Base-by-base conservation (phyloP, 2,329 filamentous ascomycete genomes). In the Alternaria consortialis region DNA sequence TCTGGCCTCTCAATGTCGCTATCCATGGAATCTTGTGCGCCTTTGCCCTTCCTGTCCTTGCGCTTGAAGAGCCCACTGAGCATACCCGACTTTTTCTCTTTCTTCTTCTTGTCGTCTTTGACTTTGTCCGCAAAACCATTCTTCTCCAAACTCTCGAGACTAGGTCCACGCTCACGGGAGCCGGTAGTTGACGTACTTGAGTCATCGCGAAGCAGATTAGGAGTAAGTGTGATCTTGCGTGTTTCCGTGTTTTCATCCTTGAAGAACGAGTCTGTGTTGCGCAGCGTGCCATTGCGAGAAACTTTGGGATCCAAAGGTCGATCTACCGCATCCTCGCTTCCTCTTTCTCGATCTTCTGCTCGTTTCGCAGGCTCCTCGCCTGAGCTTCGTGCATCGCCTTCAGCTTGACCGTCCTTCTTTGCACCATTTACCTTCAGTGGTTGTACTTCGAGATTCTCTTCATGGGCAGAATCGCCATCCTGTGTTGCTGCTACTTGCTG, bases 251-350 rank as follows among this genome's bases (percentile, higher is more conserved):
- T 93, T 74, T 99, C 94, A 74, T 98, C 95, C 79, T 93, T 97
- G 84, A 97, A 97, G 84, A 98, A 97, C 1, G 94, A 97, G 79
- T 98, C 94, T 5, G 93, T 94, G 75, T 96, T 96, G 65, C 94
- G 88, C 44, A 97, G 86, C 23, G 91, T 94, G 42, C 93, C 93
- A 70, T 97, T 96, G 65, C 90, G 88, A 36, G 92, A 93, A 2
- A 78, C 70, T 48, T 78, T 80, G 32, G 72, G 76, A 37, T 79
- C 77, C 60, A 77, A 72, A 69, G 82, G 80, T 36, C 78, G 74
- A 43, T 85, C 84, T 58, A 90, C 85, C 4, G 87, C 85, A 46
- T 94, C 91, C 56, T 93, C 91, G 68, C 88, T 92, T 50, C 82
- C 86, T 61, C 86, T 80, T 39, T 83, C 81, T 64, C 81, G 81